Evolutionary conservation across 305 asterid species (phyloP).

Genomic region (Rubia balearica): DNA sequence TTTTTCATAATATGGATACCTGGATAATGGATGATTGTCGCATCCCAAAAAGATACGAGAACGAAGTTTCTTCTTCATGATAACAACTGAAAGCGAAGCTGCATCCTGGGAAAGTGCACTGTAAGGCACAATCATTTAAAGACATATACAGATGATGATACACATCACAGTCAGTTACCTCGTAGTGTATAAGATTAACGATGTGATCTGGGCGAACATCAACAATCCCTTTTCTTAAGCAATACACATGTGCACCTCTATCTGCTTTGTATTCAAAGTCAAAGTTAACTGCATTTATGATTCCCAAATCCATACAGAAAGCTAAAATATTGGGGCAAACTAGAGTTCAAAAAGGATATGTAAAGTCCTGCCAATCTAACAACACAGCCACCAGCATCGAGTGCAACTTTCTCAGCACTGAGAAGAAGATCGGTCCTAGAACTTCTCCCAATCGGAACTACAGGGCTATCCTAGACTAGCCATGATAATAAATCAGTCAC

Average conservation of each 20-base stretch:
- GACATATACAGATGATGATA: no score
- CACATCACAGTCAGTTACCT: slow-evolving; percentile 36
- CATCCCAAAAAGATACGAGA: slow-evolving; percentile 70
- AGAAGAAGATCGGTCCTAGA: slow-evolving; percentile 83
- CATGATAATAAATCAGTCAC: slow-evolving; percentile 13
- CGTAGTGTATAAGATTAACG: slow-evolving; percentile 85
- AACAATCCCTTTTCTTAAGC: slow-evolving; percentile 69
- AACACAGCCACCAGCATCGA: slow-evolving; percentile 80
- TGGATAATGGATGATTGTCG: slow-evolving; percentile 82
- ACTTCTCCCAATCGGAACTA: slow-evolving; percentile 81
- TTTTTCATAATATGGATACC: slow-evolving; percentile 32
- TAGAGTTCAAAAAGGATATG: slow-evolving; percentile 60
- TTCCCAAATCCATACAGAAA: background rate
- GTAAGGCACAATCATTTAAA: slow-evolving; percentile 1
- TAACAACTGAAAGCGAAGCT: slow-evolving; percentile 63
- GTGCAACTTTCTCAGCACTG: slow-evolving; percentile 65
- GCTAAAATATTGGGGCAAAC: background rate
- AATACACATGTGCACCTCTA: slow-evolving; percentile 85
- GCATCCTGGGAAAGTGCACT: slow-evolving; percentile 48
- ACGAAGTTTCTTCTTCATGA: slow-evolving; percentile 58
- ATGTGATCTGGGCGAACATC: slow-evolving; percentile 89
- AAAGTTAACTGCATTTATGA: slow-evolving; percentile 30
- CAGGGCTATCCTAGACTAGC: slow-evolving; percentile 60
- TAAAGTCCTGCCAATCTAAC: slow-evolving; percentile 96
- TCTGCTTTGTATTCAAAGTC: slow-evolving; percentile 63